phyloP scores from a whole-genome alignment of 306 rosid genomes.

The Comarum palustre region DNA sequence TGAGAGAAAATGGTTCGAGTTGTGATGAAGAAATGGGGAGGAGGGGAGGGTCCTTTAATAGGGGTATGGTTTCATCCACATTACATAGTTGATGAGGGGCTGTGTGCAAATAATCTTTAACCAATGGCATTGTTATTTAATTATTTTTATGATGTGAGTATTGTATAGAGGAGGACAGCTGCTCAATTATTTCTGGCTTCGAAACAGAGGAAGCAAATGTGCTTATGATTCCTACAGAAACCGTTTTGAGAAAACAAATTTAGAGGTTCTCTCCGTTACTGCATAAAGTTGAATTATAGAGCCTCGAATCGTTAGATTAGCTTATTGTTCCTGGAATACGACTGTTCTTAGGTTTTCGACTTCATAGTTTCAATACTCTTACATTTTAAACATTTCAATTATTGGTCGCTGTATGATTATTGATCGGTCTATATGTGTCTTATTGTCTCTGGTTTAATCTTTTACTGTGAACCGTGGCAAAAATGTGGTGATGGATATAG shows the following conservation, averaged over 20 bases:
- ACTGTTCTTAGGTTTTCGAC: not conserved
- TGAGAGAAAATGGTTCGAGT: not conserved
- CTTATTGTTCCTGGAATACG: not conserved
- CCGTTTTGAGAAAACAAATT: not conserved
- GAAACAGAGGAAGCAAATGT: not conserved
- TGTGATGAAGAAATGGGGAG: constrained; percentile 8
- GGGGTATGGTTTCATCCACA: constrained; percentile 13
- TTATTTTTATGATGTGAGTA: not conserved
- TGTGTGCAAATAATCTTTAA: not conserved
- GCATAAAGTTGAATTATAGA: not conserved
- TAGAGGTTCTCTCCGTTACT: too few species aligned
- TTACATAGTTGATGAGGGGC: not conserved
- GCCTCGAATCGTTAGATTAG: not conserved
- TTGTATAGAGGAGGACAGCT: not conserved
- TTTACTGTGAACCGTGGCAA: not conserved
- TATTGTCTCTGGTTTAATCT: not conserved
- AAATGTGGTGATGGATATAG: not conserved
- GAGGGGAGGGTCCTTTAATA: not conserved
- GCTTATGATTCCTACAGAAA: not conserved
- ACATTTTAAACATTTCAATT: not conserved
- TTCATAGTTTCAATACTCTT: not conserved
- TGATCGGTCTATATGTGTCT: not conserved
- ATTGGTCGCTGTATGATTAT: not conserved
- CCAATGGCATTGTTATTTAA: not conserved
- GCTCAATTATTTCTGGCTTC: not conserved